Evolutionary conservation across 139 green algal genomes (phyloP).

Genomic region (Chlamydomonas schloesseri): DNA sequence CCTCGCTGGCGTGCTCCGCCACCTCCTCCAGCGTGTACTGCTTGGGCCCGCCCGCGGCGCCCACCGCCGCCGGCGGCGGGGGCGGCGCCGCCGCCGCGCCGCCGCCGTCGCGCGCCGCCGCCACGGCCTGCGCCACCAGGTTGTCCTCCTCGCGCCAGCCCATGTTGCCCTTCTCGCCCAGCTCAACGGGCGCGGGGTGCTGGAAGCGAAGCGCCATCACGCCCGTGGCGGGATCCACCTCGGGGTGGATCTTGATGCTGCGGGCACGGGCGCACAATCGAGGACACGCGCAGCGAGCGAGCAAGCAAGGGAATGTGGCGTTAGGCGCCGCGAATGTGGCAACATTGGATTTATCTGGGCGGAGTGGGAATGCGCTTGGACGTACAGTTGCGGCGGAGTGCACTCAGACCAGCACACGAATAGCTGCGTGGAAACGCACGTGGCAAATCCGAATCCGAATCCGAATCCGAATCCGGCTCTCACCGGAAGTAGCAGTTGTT

Average conservation of each 20-base stretch:
- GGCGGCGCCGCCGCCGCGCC: not conserved
- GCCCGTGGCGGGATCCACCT: slow-evolving; percentile 55
- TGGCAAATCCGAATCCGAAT: too few relatives aligned
- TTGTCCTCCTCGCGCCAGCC: slow-evolving; percentile 81
- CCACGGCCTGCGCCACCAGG: slow-evolving; percentile 52
- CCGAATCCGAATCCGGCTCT: too few relatives aligned
- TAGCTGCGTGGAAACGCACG: too few relatives aligned
- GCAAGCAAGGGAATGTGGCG: too few relatives aligned
- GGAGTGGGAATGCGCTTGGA: too few relatives aligned
- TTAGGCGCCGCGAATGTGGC: too few relatives aligned
- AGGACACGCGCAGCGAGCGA: not conserved
- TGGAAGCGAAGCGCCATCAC: slow-evolving; percentile 84
- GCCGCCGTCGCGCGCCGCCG: slow-evolving; percentile 37
- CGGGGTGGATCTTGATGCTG: slow-evolving; percentile 70
- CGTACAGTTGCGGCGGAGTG: too few relatives aligned
- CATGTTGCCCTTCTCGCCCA: slow-evolving; percentile 66
- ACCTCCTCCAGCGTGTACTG: slow-evolving; percentile 84
- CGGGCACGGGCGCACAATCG: too few relatives aligned
- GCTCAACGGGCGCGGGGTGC: slow-evolving; percentile 82
- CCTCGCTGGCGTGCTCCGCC: slow-evolving; percentile 76
- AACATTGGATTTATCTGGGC: too few relatives aligned
- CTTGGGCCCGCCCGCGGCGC: slow-evolving; percentile 3
- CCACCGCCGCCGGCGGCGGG: not conserved
- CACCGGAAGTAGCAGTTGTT: slow-evolving; percentile 94
- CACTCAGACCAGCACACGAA: too few relatives aligned